Base-by-base conservation (phyloP, 139 green algal genomes). In the Limnomonas spitsbergensis region DNA sequence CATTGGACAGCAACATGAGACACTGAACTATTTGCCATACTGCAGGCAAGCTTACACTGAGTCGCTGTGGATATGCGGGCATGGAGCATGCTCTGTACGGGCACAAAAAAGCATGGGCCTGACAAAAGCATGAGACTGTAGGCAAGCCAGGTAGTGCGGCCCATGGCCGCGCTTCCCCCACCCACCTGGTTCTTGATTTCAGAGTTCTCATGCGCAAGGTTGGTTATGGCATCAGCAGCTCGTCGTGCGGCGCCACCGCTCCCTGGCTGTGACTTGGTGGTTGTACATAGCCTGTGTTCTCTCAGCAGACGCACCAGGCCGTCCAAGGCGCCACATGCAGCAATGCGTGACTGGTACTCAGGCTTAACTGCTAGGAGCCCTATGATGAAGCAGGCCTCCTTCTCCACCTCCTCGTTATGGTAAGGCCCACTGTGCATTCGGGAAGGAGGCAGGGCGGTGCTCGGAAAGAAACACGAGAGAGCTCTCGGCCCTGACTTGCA, bases 141-240 rank as follows among this genome's bases (percentile, higher is more conserved):
- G n/a, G n/a, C n/a, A n/a, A n/a, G n/a, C n/a, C n/a, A n/a, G n/a
- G n/a, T n/a, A n/a, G n/a, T n/a, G n/a, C n/a, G n/a, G n/a, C n/a
- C n/a, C 47, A 61, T 20, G 14, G 20, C 76, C 1, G n/a, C n/a
- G n/a, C n/a, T n/a, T n/a, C n/a, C n/a, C n/a, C n/a, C n/a, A n/a
- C n/a, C n/a, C 53, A 97, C 91, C 56, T 85, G 80, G 80, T 91
- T 94, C 80, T 99, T 99, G 70, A 98, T 97, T 20, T 83, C 79
- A 7, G 92, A 86, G 79, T 98, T 98, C 73, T 98, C 95, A 81
- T 98, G 95, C 1, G 96, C 94, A 29, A 99, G 83, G 81, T 98
- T 98, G 2, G 94, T 98, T 73, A 99, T 92, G 4, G 96, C 96
- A 79, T 98, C 96, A 34, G 94, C 94, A 54, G 94, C 94, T 3